Evolutionary conservation across 2,329 filamentous ascomycete genomes (phyloP).

Genomic region (Neocatenulostroma microsporum): DNA sequence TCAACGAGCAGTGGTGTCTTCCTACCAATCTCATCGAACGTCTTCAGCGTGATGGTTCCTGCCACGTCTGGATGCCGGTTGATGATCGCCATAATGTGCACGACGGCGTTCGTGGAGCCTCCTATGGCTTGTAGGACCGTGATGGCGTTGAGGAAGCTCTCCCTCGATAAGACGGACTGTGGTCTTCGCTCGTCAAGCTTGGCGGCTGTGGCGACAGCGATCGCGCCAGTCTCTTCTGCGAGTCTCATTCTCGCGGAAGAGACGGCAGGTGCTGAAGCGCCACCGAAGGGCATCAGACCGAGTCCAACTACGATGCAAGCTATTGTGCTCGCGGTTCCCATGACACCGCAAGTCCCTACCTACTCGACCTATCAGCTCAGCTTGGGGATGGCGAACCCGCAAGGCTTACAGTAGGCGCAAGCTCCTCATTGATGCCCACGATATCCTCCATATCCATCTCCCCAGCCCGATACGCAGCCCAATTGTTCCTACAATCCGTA

Average conservation of each 20-base stretch:
- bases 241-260: constrained; percentile 45
- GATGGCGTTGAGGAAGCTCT: constrained; percentile 44
- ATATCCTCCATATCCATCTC: constrained; percentile 66
- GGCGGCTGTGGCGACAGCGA: constrained; percentile 39
- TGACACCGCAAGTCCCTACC: constrained; percentile 50
- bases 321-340: constrained; percentile 53
- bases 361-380: constrained; percentile 3
- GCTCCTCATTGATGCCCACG: constrained; percentile 60
- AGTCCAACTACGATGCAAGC: constrained; percentile 47
- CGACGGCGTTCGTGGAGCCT: constrained; percentile 38
- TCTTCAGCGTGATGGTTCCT: constrained; percentile 39
- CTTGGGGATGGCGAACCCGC: background rate
- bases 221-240: constrained; percentile 48
- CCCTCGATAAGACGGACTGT: constrained; percentile 38
- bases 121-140: constrained; percentile 40
- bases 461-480: constrained; percentile 60
- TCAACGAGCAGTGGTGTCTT: constrained; percentile 43
- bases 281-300: constrained; percentile 46
- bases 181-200: constrained; percentile 32
- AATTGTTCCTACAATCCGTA: constrained; percentile 67
- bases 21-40: constrained; percentile 42
- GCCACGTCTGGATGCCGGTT: constrained; percentile 44
- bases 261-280: constrained; percentile 48
- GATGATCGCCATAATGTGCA: constrained; percentile 39
- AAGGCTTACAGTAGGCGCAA: constrained; percentile 56